Conservation (phyloP, 148 eudicot species). For the Chenopodium berlandieri region DNA sequence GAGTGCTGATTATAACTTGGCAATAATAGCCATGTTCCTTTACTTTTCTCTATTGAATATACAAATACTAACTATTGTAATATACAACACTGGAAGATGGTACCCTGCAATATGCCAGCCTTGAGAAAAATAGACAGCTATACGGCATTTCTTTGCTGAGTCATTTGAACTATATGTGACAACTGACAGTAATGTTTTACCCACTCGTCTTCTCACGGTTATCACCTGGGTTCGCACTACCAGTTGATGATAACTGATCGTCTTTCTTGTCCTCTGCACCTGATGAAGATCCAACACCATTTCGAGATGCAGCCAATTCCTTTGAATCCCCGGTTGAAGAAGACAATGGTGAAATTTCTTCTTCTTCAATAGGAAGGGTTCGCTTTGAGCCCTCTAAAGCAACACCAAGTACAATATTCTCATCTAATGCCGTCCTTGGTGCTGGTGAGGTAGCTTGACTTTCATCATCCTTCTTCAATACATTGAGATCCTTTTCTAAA, state of each 20-base stretch:
- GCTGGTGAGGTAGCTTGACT: slow-evolving; percentile 25
- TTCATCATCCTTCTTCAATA: slow-evolving; percentile 33
- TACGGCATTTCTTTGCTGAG: slow-evolving; percentile 14
- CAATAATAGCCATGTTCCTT: slow-evolving; percentile 1
- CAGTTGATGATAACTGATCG: slow-evolving; percentile 23
- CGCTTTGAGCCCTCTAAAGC: slow-evolving; percentile 94
- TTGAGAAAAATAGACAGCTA: slow-evolving; percentile 12
- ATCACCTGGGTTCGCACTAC: slow-evolving; percentile 18
- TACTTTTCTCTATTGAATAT: background rate
- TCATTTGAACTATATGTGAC: background rate
- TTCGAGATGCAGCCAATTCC: slow-evolving; percentile 50
- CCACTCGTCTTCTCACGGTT: slow-evolving; percentile 25
- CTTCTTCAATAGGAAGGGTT: slow-evolving; percentile 90
- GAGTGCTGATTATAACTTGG: background rate
- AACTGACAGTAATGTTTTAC: slow-evolving; percentile 4
- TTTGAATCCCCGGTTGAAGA: slow-evolving; percentile 35
- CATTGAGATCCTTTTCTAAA: slow-evolving; percentile 34
- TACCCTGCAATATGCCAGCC: slow-evolving; percentile 21
- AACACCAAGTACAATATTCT: slow-evolving; percentile 88
- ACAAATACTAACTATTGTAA: background rate
- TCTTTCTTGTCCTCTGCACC: slow-evolving; percentile 28
- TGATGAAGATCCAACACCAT: slow-evolving; percentile 25
- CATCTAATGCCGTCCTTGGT: slow-evolving; percentile 62
- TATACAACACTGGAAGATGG: background rate
- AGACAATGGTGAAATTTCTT: slow-evolving; percentile 35